These are phyloP conservation scores for Epichloe gansuensis DNA, from an alignment of 2,329 filamentous ascomycete species.

Conservation along the genomic window DNA sequence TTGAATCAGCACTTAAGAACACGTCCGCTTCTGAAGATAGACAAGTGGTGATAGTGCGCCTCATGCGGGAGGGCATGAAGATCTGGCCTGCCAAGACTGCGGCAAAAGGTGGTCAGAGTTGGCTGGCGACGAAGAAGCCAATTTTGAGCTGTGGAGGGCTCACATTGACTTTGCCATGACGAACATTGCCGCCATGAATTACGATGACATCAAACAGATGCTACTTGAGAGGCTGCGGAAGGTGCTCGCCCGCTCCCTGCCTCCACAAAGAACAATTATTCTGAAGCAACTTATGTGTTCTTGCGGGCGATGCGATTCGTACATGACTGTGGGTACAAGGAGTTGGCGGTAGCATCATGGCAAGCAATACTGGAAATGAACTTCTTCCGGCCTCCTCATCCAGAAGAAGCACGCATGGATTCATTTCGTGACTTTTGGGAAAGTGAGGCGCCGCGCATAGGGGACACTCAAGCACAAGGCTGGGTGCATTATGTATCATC, in stretches of 20 bases:
- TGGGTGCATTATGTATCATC: constrained; percentile 48
- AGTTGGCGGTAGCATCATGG: constrained; percentile 69
- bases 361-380: constrained; percentile 68
- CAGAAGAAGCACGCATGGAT: constrained; percentile 16
- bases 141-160: constrained; percentile 56
- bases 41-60: constrained; percentile 50
- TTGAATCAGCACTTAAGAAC: constrained; percentile 61
- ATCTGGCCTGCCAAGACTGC: constrained; percentile 58
- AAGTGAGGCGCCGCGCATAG: constrained; percentile 65
- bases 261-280: constrained; percentile 7
- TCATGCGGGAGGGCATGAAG: constrained; percentile 63
- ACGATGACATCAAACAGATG: constrained; percentile 49
- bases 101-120: constrained; percentile 50
- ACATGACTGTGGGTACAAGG: constrained; percentile 64
- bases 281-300: constrained; percentile 52
- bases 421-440: constrained; percentile 74
- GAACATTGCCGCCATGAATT: constrained; percentile 52
- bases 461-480: constrained; percentile 58
- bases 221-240: constrained; percentile 40
- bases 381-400: constrained; percentile 36
- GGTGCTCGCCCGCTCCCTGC: constrained; percentile 5
- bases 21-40: constrained; percentile 33
- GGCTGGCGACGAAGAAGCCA: constrained; percentile 14
- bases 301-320: constrained; percentile 64
- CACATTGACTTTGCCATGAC: constrained; percentile 65